phyloP scores from a whole-genome alignment of 139 green algal genomes.

The Monoraphidium neglectum region DNA sequence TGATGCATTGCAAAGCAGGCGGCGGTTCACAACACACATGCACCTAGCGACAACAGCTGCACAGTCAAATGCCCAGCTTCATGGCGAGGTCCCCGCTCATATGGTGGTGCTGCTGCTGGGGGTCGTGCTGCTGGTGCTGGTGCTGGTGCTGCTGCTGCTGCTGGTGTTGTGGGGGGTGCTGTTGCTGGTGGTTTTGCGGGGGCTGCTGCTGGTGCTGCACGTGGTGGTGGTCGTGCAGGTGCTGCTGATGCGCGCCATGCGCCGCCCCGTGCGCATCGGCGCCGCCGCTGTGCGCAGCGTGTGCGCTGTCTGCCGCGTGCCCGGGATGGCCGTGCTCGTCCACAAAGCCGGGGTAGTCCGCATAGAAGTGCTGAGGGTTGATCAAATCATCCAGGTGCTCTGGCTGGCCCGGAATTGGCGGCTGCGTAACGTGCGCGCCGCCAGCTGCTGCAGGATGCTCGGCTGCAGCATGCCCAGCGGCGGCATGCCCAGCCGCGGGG shows the following conservation, averaged over 20 bases:
- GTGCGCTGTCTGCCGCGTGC: not conserved
- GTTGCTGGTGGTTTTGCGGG: not conserved
- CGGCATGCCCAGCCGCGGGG: too few species aligned
- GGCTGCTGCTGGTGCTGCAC: constrained; percentile 12
- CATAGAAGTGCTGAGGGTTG: constrained; percentile 22
- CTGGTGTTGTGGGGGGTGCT: not conserved
- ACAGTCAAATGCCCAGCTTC: too few species aligned
- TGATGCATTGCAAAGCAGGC: too few species aligned
- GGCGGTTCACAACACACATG: too few species aligned
- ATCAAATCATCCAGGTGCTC: too few species aligned
- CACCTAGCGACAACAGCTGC: too few species aligned
- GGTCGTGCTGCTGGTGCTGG: not conserved
- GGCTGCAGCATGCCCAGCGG: too few species aligned
- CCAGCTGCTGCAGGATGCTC: too few species aligned
- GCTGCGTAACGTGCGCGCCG: too few species aligned
- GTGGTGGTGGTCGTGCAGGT: constrained; percentile 24
- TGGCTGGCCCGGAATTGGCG: too few species aligned
- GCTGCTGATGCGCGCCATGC: constrained; percentile 17
- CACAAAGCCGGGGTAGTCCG: constrained; percentile 31
- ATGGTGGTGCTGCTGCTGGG: constrained; percentile 17
- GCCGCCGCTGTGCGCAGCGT: not conserved
- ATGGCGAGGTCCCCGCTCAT: too few species aligned
- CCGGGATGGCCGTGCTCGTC: constrained; percentile 13
- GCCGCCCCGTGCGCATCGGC: not conserved
- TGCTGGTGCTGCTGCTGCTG: constrained; percentile 15